Percentiles rank a stretch among this genome's conserved stretches.
Conservation (phyloP, 371 early-diverging fungal species). For the Mucor piriformis region DNA sequence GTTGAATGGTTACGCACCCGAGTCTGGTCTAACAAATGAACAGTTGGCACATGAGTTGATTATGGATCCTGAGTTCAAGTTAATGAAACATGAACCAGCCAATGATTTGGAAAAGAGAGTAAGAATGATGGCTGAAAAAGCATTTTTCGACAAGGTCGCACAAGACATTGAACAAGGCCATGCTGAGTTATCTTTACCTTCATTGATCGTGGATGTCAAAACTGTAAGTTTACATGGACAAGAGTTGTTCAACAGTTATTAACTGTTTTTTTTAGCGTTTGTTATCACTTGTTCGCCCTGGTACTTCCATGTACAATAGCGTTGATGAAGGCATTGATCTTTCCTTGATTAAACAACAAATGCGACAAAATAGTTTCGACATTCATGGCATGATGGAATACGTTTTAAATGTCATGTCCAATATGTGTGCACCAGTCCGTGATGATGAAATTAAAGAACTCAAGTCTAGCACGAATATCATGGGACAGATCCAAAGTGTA, state of each 20-base stretch:
- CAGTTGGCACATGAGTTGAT: conserved; percentile 80
- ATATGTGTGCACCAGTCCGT: conserved; percentile 78
- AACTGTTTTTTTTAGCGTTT: conserved; percentile 34
- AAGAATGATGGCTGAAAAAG: conserved; percentile 56
- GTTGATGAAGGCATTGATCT: conserved; percentile 67
- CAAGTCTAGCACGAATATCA: neutral
- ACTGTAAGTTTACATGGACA: conserved; percentile 56
- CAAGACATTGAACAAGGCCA: conserved; percentile 54
- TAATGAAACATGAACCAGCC: conserved; percentile 32
- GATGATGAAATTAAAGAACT: conserved; percentile 62
- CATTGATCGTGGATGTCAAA: conserved; percentile 57
- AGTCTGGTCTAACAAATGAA: conserved; percentile 54
- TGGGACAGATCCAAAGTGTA: conserved; percentile 10
- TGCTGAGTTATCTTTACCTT: conserved; percentile 41
- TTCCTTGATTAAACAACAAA: conserved; percentile 61
- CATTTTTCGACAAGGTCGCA: conserved; percentile 65
- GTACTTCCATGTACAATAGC: conserved; percentile 31
- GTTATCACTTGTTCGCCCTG: conserved; percentile 37
- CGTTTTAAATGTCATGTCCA: conserved; percentile 57
- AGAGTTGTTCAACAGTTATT: too few species aligned
- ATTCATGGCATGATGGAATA: conserved; percentile 42
- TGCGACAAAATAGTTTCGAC: conserved; percentile 50
- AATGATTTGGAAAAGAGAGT: conserved; percentile 59
- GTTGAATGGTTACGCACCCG: conserved; percentile 26
- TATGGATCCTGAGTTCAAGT: conserved; percentile 73